Evolutionary conservation across 345 rosid genomes (phyloP).

Genomic region (Eucalyptus curtisii): DNA sequence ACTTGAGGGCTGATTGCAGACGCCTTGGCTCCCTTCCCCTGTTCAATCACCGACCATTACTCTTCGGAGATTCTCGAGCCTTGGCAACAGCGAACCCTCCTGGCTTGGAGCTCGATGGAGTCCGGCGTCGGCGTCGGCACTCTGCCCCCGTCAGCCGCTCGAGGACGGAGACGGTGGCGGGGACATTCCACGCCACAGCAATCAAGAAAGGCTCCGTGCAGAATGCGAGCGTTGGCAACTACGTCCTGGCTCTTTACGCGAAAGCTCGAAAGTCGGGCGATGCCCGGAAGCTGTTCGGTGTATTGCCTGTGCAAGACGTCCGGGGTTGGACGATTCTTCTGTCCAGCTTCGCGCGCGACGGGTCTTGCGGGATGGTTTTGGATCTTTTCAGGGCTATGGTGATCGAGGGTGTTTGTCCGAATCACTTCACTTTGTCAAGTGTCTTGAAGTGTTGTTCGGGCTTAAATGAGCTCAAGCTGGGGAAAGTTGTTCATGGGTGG

Average conservation of each 20-base stretch:
- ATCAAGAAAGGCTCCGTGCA: constrained; percentile 15
- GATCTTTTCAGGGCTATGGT: constrained; percentile 22
- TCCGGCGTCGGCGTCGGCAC: not conserved
- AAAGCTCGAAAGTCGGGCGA: not conserved
- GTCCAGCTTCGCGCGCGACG: constrained; percentile 17
- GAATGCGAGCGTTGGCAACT: not conserved
- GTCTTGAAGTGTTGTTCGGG: constrained; percentile 37
- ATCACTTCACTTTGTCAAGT: constrained; percentile 33
- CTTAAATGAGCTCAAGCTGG: constrained; percentile 11
- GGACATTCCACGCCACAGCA: constrained; percentile 6
- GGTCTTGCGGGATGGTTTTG: constrained; percentile 5
- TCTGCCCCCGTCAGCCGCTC: not conserved
- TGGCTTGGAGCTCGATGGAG: not conserved
- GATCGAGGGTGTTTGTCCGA: constrained; percentile 18
- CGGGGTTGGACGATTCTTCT: constrained; percentile 33
- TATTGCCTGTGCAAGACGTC: constrained; percentile 13
- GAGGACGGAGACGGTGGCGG: not conserved
- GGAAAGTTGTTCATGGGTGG: constrained; percentile 48
- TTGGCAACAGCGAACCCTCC: not conserved
- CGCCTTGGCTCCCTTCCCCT: not conserved
- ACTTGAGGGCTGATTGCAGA: not conserved
- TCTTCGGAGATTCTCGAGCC: not conserved
- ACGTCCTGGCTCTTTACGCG: not conserved
- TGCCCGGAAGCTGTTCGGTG: constrained; percentile 18
- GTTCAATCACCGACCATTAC: not conserved